Evolutionary conservation across 441 rosid species (phyloP), one percentile per base, ranked within the genome.

Genomic region (Jatropha multifida): DNA sequence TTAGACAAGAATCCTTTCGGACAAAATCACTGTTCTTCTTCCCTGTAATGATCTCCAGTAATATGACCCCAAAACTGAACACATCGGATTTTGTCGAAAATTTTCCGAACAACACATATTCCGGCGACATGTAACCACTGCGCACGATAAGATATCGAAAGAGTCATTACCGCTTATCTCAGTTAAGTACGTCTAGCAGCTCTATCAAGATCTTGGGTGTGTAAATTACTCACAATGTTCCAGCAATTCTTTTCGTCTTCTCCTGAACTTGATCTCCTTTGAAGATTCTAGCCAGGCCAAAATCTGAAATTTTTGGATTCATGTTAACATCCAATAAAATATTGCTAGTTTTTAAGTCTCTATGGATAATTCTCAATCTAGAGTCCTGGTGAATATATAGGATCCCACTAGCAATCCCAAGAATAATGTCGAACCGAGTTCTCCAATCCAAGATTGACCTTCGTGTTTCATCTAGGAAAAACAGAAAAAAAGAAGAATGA

Each of bases 51-150:
- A 79, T 80, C 76, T 82, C 87, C 41, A 80, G 27, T 18, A 82
- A 3, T 14, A 85, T 32, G 5, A 81, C 83, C 0, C 85, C 84
- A 12, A 75, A 85, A 71, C 86, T 83, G 49, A 78, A 87, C 1
- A 82, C 81, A 41, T 87, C 83, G 0, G 86, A 83, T 78, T 86
- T 86, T 12, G 41, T 2, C 0, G 85, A 81, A 44, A 77, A 84
- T 14, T 74, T 58, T n/a, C 88, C 81, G 4, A 74, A 71, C 20
- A 87, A 74, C 61, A 80, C 86, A 59, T 83, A 83, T 54, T 86
- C 88, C 0, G 85, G 83, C 7, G 90, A 83, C 83, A 83, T 81
- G 20, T 89, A 86, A 12, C 83, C 83, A 41, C 80, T 87, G 61
- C 71, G 4, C 14, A 3, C 32, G 41, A 11, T 27, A 60, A 61